phyloP scores from a whole-genome alignment of 495 filamentous ascomycete species.

The Talaromyces nanjingensis region DNA sequence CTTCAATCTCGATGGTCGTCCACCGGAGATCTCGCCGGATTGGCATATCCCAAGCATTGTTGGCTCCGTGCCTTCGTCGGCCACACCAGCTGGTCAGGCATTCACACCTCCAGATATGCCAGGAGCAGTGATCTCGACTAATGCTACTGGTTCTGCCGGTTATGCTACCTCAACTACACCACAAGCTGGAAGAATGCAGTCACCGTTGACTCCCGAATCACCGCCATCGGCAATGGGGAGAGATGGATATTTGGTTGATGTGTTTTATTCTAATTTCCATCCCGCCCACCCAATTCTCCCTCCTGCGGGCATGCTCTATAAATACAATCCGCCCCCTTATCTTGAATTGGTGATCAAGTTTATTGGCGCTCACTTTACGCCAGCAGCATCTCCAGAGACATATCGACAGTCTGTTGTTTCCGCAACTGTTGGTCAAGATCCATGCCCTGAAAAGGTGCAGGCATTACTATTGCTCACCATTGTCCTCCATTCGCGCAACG shows the following conservation, averaged over 20 bases:
- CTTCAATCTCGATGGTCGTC: neutral
- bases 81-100: neutral
- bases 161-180: neutral
- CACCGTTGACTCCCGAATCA: slow-evolving; percentile 39
- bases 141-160: neutral
- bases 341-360: slow-evolving; percentile 43
- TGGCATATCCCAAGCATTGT: slow-evolving; percentile 1
- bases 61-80: neutral
- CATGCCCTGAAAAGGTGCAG: slow-evolving; percentile 52
- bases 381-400: slow-evolving; percentile 30
- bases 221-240: slow-evolving; percentile 19
- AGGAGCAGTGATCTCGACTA: slow-evolving; percentile 7
- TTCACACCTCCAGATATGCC: slow-evolving; percentile 13
- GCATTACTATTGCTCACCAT: slow-evolving; percentile 70
- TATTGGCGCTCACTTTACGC: slow-evolving; percentile 37
- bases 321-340: slow-evolving; percentile 23
- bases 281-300: slow-evolving; percentile 38
- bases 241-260: slow-evolving; percentile 39
- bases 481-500: slow-evolving; percentile 67
- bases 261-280: slow-evolving; percentile 41
- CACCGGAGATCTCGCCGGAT: neutral
- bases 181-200: neutral
- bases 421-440: slow-evolving; percentile 27
- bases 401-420: slow-evolving; percentile 34
- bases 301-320: slow-evolving; percentile 26